phyloP scores from a whole-genome alignment of 441 rosid genomes.

The Isatis lusitanica region DNA sequence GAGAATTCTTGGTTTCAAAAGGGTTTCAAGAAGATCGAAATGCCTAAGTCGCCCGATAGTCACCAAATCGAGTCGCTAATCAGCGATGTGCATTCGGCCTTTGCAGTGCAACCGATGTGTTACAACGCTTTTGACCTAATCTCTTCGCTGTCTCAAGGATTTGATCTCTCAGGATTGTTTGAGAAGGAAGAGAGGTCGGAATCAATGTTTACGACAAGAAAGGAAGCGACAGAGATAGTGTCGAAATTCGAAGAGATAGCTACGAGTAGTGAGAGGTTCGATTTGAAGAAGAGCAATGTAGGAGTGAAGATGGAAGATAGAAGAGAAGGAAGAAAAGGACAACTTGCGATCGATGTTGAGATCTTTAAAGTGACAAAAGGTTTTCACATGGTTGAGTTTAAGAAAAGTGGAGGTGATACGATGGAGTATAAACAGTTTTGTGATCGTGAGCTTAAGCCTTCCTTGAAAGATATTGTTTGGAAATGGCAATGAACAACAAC shows the following conservation, averaged over 20 bases:
- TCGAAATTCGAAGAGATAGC: constrained; percentile 78
- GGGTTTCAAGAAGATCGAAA: constrained; percentile 52
- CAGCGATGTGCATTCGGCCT: constrained; percentile 48
- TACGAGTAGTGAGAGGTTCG: constrained; percentile 45
- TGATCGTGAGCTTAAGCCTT: constrained; percentile 63
- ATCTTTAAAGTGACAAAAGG: constrained; percentile 71
- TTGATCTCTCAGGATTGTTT: constrained; percentile 72
- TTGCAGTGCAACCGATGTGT: constrained; percentile 37
- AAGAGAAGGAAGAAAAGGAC: constrained; percentile 80
- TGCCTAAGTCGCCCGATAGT: constrained; percentile 42
- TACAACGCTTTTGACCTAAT: constrained; percentile 83
- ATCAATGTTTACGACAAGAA: constrained; percentile 54
- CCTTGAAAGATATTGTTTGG: constrained; percentile 82
- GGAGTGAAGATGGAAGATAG: constrained; percentile 67
- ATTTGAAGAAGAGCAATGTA: constrained; percentile 43
- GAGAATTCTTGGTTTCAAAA: constrained; percentile 68
- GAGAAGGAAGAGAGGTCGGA: constrained; percentile 46
- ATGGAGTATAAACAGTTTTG: constrained; percentile 64
- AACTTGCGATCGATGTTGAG: constrained; percentile 64
- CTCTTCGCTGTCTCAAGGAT: constrained; percentile 62
- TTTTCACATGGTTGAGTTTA: constrained; percentile 68
- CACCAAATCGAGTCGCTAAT: constrained; percentile 25
- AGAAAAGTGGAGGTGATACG: constrained; percentile 72
- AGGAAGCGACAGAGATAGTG: constrained; percentile 58
- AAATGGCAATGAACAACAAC: constrained; percentile 62